A percentile compares a stretch with the other conserved stretches of the same genome.
phyloP scores from a whole-genome alignment of 306 rosid genomes.

The Lathyrus aphaca region DNA sequence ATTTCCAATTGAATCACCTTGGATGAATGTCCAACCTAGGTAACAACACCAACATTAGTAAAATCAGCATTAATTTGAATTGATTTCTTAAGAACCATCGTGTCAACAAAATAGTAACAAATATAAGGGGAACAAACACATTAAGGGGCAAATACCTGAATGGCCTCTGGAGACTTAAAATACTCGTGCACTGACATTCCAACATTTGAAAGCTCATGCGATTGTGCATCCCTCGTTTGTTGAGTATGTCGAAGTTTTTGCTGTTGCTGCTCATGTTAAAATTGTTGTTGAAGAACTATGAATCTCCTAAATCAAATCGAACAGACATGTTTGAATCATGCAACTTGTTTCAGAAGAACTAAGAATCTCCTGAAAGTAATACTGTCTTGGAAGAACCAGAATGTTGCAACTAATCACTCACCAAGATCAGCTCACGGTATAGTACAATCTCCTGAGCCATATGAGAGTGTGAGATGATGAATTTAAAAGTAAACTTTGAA shows the following conservation, averaged over 20 bases:
- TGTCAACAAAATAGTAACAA: constrained; percentile 90
- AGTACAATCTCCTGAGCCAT: too few relatives aligned
- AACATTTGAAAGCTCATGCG: constrained; percentile 65
- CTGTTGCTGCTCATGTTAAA: constrained; percentile 55
- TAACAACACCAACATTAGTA: constrained; percentile 70
- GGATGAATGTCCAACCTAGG: constrained; percentile 88
- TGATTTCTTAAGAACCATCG: constrained; percentile 69
- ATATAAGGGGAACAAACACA: constrained; percentile 60
- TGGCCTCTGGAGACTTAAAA: constrained; percentile 96
- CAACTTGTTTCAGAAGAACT: too few relatives aligned
- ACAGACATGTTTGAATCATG: too few relatives aligned
- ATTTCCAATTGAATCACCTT: constrained; percentile 80
- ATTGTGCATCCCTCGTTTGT: constrained; percentile 52
- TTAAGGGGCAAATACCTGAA: constrained; percentile 66
- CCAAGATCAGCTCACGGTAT: too few relatives aligned
- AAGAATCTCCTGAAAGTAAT: too few relatives aligned
- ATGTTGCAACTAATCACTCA: too few relatives aligned
- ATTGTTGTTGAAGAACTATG: constrained; percentile 12
- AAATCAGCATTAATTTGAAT: constrained; percentile 62
- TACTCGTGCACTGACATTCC: constrained; percentile 86
- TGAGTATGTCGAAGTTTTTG: constrained; percentile 65
- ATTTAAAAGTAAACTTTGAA: too few relatives aligned
- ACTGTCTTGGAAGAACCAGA: too few relatives aligned
- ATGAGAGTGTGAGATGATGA: too few relatives aligned
- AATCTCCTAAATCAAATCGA: too few relatives aligned